A percentile compares a stretch with the other conserved stretches of the same genome.
Evolutionary conservation across 2,329 filamentous ascomycete species (phyloP).

Genomic region (Mycocentrospora acerina): DNA sequence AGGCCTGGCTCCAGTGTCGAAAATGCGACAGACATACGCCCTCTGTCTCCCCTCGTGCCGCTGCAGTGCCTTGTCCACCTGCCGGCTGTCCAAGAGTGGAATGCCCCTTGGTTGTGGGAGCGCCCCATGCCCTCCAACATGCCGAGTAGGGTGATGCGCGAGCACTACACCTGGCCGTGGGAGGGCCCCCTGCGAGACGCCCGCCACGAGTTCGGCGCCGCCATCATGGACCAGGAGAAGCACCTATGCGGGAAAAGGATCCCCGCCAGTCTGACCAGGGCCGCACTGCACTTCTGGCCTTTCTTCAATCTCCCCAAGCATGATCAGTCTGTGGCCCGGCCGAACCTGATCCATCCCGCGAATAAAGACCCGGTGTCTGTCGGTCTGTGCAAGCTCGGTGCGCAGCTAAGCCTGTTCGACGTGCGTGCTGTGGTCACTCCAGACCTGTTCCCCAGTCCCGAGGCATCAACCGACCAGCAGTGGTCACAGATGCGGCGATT

Average conservation of each 20-base stretch:
- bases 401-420: constrained; percentile 9
- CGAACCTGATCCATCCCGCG: constrained; percentile 13
- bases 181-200: constrained; percentile 14
- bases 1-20: constrained; percentile 1
- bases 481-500: constrained; percentile 15
- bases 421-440: constrained; percentile 12
- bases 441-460: constrained; percentile 8
- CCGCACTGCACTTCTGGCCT: constrained; percentile 11
- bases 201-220: constrained; percentile 13
- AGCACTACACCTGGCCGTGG: constrained; percentile 13
- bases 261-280: constrained; percentile 8
- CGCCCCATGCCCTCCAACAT: constrained; percentile 10
- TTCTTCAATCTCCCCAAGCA: constrained; percentile 7
- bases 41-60: constrained; percentile 14
- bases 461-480: constrained; percentile 7
- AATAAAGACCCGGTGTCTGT: constrained; percentile 11
- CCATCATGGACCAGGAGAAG: constrained; percentile 12
- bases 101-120: constrained; percentile 12
- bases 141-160: constrained; percentile 10
- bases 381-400: constrained; percentile 10
- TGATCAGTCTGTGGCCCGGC: constrained; percentile 8
- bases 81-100: constrained; percentile 9
- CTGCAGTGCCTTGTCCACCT: constrained; percentile 14
- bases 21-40: constrained; percentile 11
- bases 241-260: constrained; percentile 10